These are phyloP conservation scores for Arabis hirsuta DNA, from an alignment of 345 rosid species.

Conservation along the genomic window DNA sequence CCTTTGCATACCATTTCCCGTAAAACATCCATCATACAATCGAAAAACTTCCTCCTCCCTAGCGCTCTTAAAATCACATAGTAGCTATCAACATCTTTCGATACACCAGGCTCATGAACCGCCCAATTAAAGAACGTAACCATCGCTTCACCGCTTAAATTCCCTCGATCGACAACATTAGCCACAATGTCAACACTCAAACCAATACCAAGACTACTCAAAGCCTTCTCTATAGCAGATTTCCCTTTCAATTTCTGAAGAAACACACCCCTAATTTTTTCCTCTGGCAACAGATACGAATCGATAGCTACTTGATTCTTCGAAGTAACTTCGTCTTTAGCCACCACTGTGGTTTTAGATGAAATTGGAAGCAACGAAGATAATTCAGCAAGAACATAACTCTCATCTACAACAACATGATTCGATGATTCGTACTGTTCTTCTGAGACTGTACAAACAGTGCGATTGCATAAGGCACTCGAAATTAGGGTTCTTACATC, in stretches of 20 bases:
- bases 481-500: slow-evolving; percentile 11
- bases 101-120: slow-evolving; percentile 53
- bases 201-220: slow-evolving; percentile 52
- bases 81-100: slow-evolving; percentile 54
- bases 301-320: slow-evolving; percentile 45
- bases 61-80: slow-evolving; percentile 64
- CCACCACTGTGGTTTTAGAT: slow-evolving; percentile 23
- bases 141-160: slow-evolving; percentile 74
- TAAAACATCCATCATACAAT: slow-evolving; percentile 54
- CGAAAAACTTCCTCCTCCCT: slow-evolving; percentile 73
- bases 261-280: slow-evolving; percentile 83
- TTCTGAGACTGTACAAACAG: slow-evolving; percentile 17
- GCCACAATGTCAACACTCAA: slow-evolving; percentile 66
- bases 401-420: slow-evolving; percentile 49
- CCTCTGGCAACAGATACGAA: slow-evolving; percentile 65
- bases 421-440: slow-evolving; percentile 30
- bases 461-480: neutral
- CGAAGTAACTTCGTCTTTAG: slow-evolving; percentile 15
- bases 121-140: slow-evolving; percentile 80
- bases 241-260: slow-evolving; percentile 69
- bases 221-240: slow-evolving; percentile 55
- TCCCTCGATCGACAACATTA: slow-evolving; percentile 66
- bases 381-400: slow-evolving; percentile 58
- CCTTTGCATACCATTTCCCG: slow-evolving; percentile 49
- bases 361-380: slow-evolving; percentile 61